Base-by-base conservation (phyloP, 768 basidiomycete species). In the Mycena leptocephala region DNA sequence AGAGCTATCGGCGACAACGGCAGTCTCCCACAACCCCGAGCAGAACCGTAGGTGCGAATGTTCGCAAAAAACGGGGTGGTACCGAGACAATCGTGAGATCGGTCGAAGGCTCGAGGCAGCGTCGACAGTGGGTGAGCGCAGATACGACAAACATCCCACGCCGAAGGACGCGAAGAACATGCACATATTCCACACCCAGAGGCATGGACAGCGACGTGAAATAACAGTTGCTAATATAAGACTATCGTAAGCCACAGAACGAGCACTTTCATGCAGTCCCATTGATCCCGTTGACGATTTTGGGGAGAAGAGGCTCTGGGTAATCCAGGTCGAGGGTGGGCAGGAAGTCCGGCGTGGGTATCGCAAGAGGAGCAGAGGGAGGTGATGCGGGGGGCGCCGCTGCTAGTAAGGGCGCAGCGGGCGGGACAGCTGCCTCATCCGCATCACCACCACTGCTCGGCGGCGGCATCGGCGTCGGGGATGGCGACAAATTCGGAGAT, bases 341-440 rank as follows among this genome's bases (percentile, higher is more conserved):
- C n/a, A n/a, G n/a, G n/a, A n/a, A n/a, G n/a, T n/a, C n/a, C 16
- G 35, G 20, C 22, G 48, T 55, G 11, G 51, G n/a, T n/a, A n/a
- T 26, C 6, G 53, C 28, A 18, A 26, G 35, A 32, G 62, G 26
- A 4, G 6, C 56, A 28, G 7, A 7, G n/a, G 59, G 73, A 67
- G 69, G 75, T 66, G 70, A 76, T 66, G 56, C 55, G 46, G 56
- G 69, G 69, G 56, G 58, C 74, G 62, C 8, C 63, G n/a, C 33
- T 43, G 63, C 75, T 71, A 55, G 46, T 18, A 41, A 33, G 35
- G 22, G 13, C 39, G n/a, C 64, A 71, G 26, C 56, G 41, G 35
- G 41, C 32, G 69, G 9, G 75, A 33, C 75, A 76, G 69, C 64
- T 18, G 65, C 48, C 75, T 30, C 69, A 66, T 70, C 74, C 41